phyloP scores from a whole-genome alignment of 1,284 basidiomycete genomes.

The Moesziomyces globuligerus region DNA sequence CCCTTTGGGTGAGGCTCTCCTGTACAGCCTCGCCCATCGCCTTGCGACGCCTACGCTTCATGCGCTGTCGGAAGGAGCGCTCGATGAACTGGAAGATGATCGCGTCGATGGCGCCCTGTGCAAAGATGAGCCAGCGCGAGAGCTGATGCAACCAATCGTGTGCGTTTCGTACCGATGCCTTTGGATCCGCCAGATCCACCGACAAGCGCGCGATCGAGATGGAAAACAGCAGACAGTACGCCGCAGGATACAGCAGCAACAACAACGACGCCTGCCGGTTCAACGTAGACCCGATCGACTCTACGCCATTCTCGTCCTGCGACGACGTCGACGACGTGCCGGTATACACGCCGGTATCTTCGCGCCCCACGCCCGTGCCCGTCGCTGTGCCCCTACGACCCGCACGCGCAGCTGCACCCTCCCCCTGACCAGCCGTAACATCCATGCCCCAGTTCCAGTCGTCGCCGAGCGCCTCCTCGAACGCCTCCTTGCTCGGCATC shows the following conservation, averaged over 20 bases:
- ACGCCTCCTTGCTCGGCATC: constrained; percentile 47
- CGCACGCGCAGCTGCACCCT: no score
- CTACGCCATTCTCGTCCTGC: constrained; percentile 50
- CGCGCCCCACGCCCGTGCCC: no score
- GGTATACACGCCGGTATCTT: constrained; percentile 13
- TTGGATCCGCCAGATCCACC: constrained; percentile 45
- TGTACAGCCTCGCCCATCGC: constrained; percentile 50
- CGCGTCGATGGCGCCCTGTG: constrained; percentile 58
- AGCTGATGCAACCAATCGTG: constrained; percentile 48
- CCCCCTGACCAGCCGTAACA: constrained; percentile 13
- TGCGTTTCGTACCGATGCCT: constrained; percentile 7
- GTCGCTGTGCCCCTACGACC: no score
- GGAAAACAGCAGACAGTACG: constrained; percentile 54
- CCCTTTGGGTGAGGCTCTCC: constrained; percentile 20
- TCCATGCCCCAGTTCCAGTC: constrained; percentile 59
- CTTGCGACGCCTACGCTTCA: constrained; percentile 50
- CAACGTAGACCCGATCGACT: constrained; percentile 54
- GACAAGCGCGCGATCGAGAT: constrained; percentile 53
- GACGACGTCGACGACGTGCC: constrained; percentile 32
- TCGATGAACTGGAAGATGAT: constrained; percentile 63
- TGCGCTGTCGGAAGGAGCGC: constrained; percentile 48
- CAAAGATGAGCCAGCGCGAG: constrained; percentile 57
- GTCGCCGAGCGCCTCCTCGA: constrained; percentile 38
- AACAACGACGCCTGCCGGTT: constrained; percentile 58
- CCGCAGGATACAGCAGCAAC: constrained; percentile 55